Evolutionary conservation across 805 yeast genomes (phyloP).

Genomic region (Candida tibetensis): DNA sequence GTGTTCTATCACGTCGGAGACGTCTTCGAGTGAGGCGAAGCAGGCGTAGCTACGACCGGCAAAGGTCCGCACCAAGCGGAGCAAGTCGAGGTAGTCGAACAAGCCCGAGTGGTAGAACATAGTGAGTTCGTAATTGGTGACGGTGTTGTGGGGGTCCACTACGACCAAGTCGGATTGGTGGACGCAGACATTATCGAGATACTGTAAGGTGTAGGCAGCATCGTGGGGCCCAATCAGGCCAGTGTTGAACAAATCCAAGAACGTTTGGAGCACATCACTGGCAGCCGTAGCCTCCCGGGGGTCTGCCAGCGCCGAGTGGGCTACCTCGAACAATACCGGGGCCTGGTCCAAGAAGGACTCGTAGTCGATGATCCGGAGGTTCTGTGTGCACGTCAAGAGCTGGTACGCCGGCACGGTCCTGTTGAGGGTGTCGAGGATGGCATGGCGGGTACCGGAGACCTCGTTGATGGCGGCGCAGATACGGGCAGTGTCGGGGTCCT

Average conservation of each 20-base stretch:
- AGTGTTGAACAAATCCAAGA: conserved; percentile 5
- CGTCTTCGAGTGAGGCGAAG: conserved; percentile 9
- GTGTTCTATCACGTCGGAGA: conserved; percentile 12
- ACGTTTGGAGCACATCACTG: conserved; percentile 4
- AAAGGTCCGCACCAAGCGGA: conserved; percentile 10
- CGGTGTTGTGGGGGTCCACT: conserved; percentile 8
- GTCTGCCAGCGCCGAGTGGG: not conserved
- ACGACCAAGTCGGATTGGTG: not conserved
- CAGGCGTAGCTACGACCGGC: conserved; percentile 7
- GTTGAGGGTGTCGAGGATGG: conserved; percentile 1
- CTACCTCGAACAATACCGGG: conserved; percentile 3
- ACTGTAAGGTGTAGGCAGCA: not conserved
- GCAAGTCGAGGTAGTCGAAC: conserved; percentile 15
- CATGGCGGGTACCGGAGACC: conserved; percentile 3
- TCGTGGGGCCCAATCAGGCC: conserved; percentile 3
- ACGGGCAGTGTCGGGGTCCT: conserved; percentile 7
- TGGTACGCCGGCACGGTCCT: conserved; percentile 5
- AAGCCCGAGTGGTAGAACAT: conserved; percentile 14
- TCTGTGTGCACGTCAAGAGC: conserved; percentile 5
- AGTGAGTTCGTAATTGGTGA: conserved; percentile 21
- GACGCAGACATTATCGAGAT: conserved; percentile 1
- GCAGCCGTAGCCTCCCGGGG: conserved; percentile 3
- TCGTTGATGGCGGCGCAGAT: conserved; percentile 9
- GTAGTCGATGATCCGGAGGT: conserved; percentile 1
- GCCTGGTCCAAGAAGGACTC: conserved; percentile 4